Base-by-base conservation (phyloP, 176 grass and related monocot genomes). In the Tillandsia leiboldiana region DNA sequence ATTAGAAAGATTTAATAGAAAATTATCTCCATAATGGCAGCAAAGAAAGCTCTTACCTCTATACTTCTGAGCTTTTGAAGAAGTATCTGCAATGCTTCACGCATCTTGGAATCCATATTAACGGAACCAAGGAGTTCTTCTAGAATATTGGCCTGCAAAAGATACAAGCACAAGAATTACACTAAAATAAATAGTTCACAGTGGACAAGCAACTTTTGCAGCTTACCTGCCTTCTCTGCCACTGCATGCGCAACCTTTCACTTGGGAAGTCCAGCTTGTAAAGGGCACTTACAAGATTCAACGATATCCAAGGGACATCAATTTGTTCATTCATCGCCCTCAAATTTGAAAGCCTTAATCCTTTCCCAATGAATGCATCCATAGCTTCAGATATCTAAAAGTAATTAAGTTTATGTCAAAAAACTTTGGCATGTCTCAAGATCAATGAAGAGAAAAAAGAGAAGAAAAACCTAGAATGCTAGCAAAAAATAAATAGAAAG, bases 301-400 rank as follows among this genome's bases (percentile, higher is more conserved):
- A 75, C 70, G 83, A 84, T 89, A 96, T 85, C 63, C 48, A 51
- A 51, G 88, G 88, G 22, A 96, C 67, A 53, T 87, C 83, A 84
- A 80, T 70, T 26, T 73, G 75, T 79, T 80, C 83, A 74, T 80
- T 76, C n/a, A 48, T 75, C 75, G 52, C 71, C 77, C 70, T 86
- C 70, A 58, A 77, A 73, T 68, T 69, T 56, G 83, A 80, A 76
- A 26, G 66, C 57, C 86, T 89, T 73, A 91, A 85, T 72, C 85
- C 88, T 87, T 70, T 79, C 73, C 87, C 91, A 64, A 84, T 84
- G 23, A 86, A 72, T 68, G 49, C 59, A 73, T 84, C 81, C 83
- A 89, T 96, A 75, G 88, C 75, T 82, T 87, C 92, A 73, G 92
- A 96, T 61, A 96, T 88, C 92, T 91, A 86, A 53, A 79, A 42